Evolutionary conservation across 2,329 filamentous ascomycete species (phyloP).

Genomic region (Emergomyces pasteurianus): DNA sequence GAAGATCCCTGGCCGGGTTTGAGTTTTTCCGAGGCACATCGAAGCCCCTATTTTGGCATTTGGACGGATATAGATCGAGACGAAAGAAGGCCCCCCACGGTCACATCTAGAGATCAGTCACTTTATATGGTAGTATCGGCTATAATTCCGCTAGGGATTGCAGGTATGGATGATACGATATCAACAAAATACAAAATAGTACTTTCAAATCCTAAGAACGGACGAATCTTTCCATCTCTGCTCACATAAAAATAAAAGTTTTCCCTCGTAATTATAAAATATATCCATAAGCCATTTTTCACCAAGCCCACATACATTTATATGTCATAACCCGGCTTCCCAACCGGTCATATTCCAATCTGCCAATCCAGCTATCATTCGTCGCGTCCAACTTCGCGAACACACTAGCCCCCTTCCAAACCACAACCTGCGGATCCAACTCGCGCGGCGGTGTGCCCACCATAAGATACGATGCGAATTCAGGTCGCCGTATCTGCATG

Average conservation of each 20-base stretch:
- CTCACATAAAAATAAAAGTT: conserved; percentile 5
- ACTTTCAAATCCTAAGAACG: neutral
- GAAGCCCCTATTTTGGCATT: no score
- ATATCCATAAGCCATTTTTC: conserved; percentile 2
- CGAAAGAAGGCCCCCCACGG: no score
- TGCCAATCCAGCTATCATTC: conserved; percentile 91
- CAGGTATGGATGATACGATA: neutral
- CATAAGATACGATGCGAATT: conserved; percentile 54
- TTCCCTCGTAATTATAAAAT: conserved; percentile 4
- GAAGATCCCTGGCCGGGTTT: neutral
- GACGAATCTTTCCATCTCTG: neutral
- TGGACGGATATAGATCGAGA: no score
- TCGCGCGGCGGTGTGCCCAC: conserved; percentile 68
- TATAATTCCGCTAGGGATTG: neutral
- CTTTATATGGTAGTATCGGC: no score
- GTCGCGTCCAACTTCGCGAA: conserved; percentile 77
- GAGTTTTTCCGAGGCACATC: no score
- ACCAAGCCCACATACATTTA: conserved; percentile 58
- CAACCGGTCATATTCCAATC: conserved; percentile 75
- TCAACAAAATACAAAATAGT: neutral
- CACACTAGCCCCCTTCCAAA: conserved; percentile 95
- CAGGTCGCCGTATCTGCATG: conserved; percentile 53
- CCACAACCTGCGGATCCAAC: conserved; percentile 92
- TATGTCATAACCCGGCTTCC: conserved; percentile 73
- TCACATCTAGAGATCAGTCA: no score